Base-by-base conservation (phyloP, 345 rosid genomes). In the Pugionium cornutum region DNA sequence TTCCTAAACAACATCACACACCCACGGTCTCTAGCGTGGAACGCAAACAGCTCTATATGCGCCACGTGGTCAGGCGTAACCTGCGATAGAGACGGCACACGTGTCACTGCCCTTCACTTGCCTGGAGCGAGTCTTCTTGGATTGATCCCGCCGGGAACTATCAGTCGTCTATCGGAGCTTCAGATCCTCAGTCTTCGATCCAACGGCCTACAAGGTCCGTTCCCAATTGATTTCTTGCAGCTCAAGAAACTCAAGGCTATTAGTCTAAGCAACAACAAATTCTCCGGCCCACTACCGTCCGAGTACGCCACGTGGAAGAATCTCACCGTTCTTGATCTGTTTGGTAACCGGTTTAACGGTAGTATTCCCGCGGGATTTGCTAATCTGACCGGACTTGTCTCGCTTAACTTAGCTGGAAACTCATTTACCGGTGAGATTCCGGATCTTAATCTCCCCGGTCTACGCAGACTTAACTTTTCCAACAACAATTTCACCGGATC, bases 381-480 rank as follows among this genome's bases (percentile, higher is more conserved):
- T 6, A 80, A 75, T 46, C 69, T 85, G 57, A 81, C 83, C 41
- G 79, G 76, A 46, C 91, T 92, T 28, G 34, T 76, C 9, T 67
- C 79, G 63, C 70, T 92, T 73, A 74, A 75, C 67, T 78, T 92
- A 2, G 92, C 89, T 6, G 61, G 86, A 52, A 92, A 92, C 81
- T 80, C 80, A 0, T 80, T 92, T 27, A 83, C 88, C 1, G 96
- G 97, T 45, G 81, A 78, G 42, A 82, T 92, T 65, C 91, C 98
- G 18, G 83, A 86, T 64, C 66, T 87, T 25, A 54, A 72, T 63
- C 73, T 78, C 37, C 63, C 86, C 3, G 78, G 70, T 32, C 54
- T 92, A 74, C 87, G 76, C 10, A 73, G 66, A 70, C 74, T 92
- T 37, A 82, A 83, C 77, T 54, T 89, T 7, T 75, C 91, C 42